Percentiles rank a stretch among this genome's conserved stretches.
phyloP scores from a whole-genome alignment of 164 flowering plant species.

The Magnolia sinica region DNA sequence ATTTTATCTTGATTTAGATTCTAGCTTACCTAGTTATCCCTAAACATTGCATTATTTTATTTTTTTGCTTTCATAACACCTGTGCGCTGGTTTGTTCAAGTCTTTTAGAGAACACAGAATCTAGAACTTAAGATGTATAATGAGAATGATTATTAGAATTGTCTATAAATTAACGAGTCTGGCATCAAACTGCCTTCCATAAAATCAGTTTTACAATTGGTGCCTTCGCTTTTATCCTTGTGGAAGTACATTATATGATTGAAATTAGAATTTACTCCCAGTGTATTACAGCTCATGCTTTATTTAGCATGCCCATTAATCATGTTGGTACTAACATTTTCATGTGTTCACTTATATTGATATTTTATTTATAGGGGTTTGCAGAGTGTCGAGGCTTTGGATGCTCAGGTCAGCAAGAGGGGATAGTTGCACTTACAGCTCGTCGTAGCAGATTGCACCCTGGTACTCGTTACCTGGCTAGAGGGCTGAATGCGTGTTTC shows the following conservation, averaged over 20 bases:
- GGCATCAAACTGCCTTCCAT: background rate
- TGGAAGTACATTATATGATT: too few relatives aligned
- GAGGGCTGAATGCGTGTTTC: conserved; percentile 90
- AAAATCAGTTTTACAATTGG: background rate
- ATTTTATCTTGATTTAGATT: background rate
- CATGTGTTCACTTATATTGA: background rate
- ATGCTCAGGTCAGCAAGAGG: conserved; percentile 85
- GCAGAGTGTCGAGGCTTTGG: conserved; percentile 90
- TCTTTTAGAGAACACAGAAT: background rate
- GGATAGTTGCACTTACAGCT: conserved; percentile 86
- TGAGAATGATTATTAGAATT: background rate
- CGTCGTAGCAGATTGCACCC: conserved; percentile 99
- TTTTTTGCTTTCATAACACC: too few relatives aligned
- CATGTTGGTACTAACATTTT: background rate
- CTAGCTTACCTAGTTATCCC: background rate
- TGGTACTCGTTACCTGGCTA: conserved; percentile 96
- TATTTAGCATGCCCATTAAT: background rate
- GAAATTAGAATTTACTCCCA: background rate
- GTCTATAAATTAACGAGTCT: background rate
- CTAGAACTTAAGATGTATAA: background rate
- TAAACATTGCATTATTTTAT: background rate
- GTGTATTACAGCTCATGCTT: background rate
- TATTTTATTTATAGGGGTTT: conserved; percentile 64
- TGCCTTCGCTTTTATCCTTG: background rate
- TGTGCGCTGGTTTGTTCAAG: background rate